Conservation (phyloP, 805 yeast genomes). For the Clavispora asparagi region DNA sequence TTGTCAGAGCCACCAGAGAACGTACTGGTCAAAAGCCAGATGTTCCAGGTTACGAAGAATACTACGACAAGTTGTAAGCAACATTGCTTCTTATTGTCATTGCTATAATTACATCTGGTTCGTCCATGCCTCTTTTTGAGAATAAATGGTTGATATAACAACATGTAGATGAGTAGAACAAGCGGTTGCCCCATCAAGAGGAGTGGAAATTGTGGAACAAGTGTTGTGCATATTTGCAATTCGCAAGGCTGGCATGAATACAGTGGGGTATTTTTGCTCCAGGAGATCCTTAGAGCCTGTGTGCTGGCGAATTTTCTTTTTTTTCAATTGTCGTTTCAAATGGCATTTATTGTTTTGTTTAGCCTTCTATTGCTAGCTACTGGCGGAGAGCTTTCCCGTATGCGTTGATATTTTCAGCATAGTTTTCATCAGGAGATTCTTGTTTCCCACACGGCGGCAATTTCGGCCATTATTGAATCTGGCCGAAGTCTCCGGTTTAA, state of each 20-base stretch:
- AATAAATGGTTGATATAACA: slow-evolving; percentile 4
- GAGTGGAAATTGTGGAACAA: not conserved
- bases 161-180: not conserved
- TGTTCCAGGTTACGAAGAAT: slow-evolving; percentile 99
- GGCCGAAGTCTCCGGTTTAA: not conserved
- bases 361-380: too few relatives aligned
- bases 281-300: too few relatives aligned
- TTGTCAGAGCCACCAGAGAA: slow-evolving; percentile 67
- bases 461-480: not conserved
- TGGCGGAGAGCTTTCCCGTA: too few relatives aligned
- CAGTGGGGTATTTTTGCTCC: too few relatives aligned
- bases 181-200: too few relatives aligned
- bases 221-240: too few relatives aligned
- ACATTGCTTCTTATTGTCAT: slow-evolving; percentile 5
- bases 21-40: slow-evolving; percentile 95
- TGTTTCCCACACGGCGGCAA: not conserved
- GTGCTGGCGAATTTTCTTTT: too few relatives aligned
- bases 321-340: too few relatives aligned
- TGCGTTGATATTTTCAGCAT: too few relatives aligned
- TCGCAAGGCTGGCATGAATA: too few relatives aligned
- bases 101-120: slow-evolving; percentile 1
- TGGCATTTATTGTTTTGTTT: too few relatives aligned
- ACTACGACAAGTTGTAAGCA: slow-evolving; percentile 82
- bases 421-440: not conserved
- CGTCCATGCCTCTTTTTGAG: not conserved